These are phyloP conservation scores for Pseudocercospora macadamiae DNA, from an alignment of 2,329 filamentous ascomycete genomes.

Conservation along the genomic window DNA sequence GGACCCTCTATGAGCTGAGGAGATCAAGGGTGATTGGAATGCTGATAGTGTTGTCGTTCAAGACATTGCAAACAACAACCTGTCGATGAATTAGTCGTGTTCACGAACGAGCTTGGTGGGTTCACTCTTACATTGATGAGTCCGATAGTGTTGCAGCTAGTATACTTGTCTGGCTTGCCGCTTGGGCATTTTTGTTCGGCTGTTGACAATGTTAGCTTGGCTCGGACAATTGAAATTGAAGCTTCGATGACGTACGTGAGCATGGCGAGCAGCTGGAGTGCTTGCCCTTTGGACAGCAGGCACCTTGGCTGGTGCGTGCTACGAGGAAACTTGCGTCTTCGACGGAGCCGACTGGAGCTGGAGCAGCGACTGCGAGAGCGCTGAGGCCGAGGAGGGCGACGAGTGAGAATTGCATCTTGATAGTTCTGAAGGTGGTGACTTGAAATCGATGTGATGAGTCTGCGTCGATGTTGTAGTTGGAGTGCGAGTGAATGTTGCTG, in stretches of 20 bases:
- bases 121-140: not conserved
- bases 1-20: not conserved
- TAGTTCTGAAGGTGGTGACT: not conserved
- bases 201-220: not conserved
- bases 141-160: not conserved
- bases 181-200: not conserved
- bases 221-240: not conserved
- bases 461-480: not conserved
- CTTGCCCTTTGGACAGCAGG: slow-evolving; percentile 5
- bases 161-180: not conserved
- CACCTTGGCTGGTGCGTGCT: not conserved
- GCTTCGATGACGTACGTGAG: not conserved
- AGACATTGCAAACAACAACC: slow-evolving; percentile 7
- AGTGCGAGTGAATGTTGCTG: not conserved
- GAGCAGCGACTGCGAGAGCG: slow-evolving; percentile 11
- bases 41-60: slow-evolving; percentile 11
- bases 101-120: not conserved
- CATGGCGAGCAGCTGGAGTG: not conserved
- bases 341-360: not conserved
- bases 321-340: not conserved
- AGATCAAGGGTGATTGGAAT: not conserved
- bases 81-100: not conserved
- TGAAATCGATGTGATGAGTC: not conserved
- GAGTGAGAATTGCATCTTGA: slow-evolving; percentile 15
- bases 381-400: slow-evolving; percentile 10